Evolutionary conservation across 148 eudicot species (phyloP), one percentile per base, ranked within the genome.

Genomic region (Pouteria glomerata): DNA sequence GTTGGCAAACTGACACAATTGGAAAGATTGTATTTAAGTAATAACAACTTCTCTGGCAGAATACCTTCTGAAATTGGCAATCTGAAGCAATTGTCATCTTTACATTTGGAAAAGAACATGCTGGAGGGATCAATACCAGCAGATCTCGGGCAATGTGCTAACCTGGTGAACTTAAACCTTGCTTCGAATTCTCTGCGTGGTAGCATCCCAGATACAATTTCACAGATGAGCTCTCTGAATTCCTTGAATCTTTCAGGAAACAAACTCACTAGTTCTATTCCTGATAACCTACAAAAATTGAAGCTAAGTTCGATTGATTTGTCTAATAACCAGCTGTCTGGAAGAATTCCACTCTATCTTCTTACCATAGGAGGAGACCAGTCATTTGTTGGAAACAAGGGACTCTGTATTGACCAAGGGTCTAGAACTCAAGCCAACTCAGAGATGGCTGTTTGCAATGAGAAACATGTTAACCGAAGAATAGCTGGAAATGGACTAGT

Each of bases 171-270:
- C 31, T 66, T 95, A 23, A 84, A 91, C 75, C 87, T 95, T 12
- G 93, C 94, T 18, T 74, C 69, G 21, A 95, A 95, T 75, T 78
- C 64, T 24, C 71, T 95, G 12, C 71, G 68, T 55, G 96, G 92
- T 57, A 57, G 23, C 3, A 89, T 95, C 57, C 99, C 99, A 0
- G 58, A 57, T 52, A 70, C 82, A 15, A 76, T 95, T 41, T 72
- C 89, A 11, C 70, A 63, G 26, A 86, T 89, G 77, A 50, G 66
- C 71, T 85, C 87, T 29, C 75, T 95, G 82, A 95, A 95, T 75
- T 86, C 99, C 30, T 80, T 95, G 53, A 95, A 95, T 77, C 88
- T 95, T 74, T 95, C 99, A 4, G 73, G 80, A 27, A 95, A 95
- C 68, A 58, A 35, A 68, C 89, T 95, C 18, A 63, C 73, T 0